Base-by-base conservation (phyloP, 768 basidiomycete species). In the Boletellus emodensis region DNA sequence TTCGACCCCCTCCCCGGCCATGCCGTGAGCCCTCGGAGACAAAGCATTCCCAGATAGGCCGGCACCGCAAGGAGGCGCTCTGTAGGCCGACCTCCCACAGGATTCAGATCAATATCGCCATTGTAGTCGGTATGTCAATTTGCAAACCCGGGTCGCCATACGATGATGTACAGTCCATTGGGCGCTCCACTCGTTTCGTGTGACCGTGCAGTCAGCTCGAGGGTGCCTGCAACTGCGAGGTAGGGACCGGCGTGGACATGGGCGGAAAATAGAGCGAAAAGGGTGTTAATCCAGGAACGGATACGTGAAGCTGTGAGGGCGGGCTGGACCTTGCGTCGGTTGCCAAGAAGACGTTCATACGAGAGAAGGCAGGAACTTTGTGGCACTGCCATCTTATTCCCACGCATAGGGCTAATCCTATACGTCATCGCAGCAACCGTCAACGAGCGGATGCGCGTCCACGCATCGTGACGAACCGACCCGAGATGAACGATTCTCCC, bases 401-500 rank as follows among this genome's bases (percentile, higher is more conserved):
- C 46, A 47, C 46, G 46, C 46, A 40, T 47, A 40, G 46, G 46
- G 30, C 18, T 20, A 32, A 40, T 40, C 22, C 30, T 5, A 30
- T 30, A 30, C 30, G 30, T 30, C 30, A 30, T 30, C 6, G 28
- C 28, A 4, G 8, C 30, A 7, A 11, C 30, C 10, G 8, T 7
- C 30, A 30, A 11, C 30, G 6, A 30, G 30, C 30, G 30, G 30
- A 4, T 7, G 24, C 24, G 24, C 24, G 6, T 26, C 6, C 24
- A 26, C 24, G 24, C 24, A 2, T 4, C 24, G 24, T 26, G 24
- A 26, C 24, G 24, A 30, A 30, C 30, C 30, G 30, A 11, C 30
- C 30, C 30, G 30, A 11, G 30, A 30, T 30, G 30, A 11, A 11
- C 24, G 24, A 4, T 26, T 28, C 28, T n/a, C 6, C 8, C 30